Conservation (phyloP, 2,329 filamentous ascomycete genomes). For the Arthrobotrys megalospora region DNA sequence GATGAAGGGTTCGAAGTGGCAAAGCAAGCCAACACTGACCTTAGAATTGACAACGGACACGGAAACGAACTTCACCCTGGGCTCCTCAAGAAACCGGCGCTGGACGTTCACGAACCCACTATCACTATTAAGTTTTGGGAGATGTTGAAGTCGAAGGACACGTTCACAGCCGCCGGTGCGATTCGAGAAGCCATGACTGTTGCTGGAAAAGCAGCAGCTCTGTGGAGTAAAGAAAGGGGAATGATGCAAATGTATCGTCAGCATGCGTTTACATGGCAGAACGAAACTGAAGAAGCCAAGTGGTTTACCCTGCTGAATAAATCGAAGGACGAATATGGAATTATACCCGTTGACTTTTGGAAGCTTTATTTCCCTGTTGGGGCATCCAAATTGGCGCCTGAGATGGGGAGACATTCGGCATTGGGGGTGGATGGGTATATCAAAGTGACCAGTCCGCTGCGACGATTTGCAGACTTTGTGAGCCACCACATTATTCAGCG, state of each 20-base stretch:
- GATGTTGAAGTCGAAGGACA: slow-evolving; percentile 35
- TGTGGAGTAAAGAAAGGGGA: slow-evolving; percentile 74
- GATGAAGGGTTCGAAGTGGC: slow-evolving; percentile 3
- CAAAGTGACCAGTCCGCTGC: slow-evolving; percentile 77
- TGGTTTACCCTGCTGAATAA: slow-evolving; percentile 66
- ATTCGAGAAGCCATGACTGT: slow-evolving; percentile 71
- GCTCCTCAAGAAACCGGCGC: slow-evolving; percentile 51
- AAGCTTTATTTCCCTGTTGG: slow-evolving; percentile 41
- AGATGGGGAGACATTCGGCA: slow-evolving; percentile 15
- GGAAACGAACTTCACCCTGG: slow-evolving; percentile 49
- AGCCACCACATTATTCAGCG: slow-evolving; percentile 78
- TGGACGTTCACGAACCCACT: slow-evolving; percentile 54
- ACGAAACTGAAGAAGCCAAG: slow-evolving; percentile 68
- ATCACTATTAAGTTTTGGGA: slow-evolving; percentile 55
- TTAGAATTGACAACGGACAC: slow-evolving; percentile 35
- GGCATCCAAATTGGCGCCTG: slow-evolving; percentile 7
- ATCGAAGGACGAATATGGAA: slow-evolving; percentile 36
- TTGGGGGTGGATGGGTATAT: slow-evolving; percentile 71
- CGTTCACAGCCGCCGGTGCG: slow-evolving; percentile 59
- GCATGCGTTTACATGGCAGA: slow-evolving; percentile 67
- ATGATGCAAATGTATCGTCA: slow-evolving; percentile 75
- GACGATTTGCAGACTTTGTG: slow-evolving; percentile 76
- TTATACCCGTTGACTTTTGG: slow-evolving; percentile 34
- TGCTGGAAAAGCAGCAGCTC: slow-evolving; percentile 75
- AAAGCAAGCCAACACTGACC: neutral